phyloP scores from a whole-genome alignment of 208 protist genomes.

The Wallacemonas sp. region DNA sequence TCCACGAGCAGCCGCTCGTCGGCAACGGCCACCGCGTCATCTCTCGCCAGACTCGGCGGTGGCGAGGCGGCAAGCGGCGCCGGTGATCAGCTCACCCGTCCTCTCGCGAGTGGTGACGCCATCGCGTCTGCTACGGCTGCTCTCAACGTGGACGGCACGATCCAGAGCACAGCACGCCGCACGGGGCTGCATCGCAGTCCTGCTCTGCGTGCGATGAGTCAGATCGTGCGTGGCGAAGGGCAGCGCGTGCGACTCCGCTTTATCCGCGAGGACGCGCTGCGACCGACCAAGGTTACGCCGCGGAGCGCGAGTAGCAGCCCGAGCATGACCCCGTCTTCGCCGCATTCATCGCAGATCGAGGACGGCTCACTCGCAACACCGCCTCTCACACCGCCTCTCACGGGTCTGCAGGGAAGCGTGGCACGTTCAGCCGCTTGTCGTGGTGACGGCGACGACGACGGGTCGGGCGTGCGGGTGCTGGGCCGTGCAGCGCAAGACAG shows the following conservation, averaged over 20 bases:
- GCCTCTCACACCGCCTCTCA: neutral
- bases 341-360: neutral
- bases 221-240: constrained; percentile 26
- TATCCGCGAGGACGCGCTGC: neutral
- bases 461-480: too few species aligned
- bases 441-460: too few species aligned
- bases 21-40: constrained; percentile 2
- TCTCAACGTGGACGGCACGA: too few species aligned
- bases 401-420: too few species aligned
- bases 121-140: too few species aligned
- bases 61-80: too few species aligned
- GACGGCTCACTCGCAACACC: neutral
- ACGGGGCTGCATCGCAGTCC: neutral
- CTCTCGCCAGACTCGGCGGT: neutral
- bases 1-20: neutral
- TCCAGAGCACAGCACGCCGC: neutral
- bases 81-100: too few species aligned
- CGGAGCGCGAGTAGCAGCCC: neutral
- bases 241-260: constrained; percentile 37
- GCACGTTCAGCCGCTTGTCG: too few species aligned
- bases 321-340: neutral
- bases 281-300: neutral
- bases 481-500: too few species aligned
- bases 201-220: constrained; percentile 23
- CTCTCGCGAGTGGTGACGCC: too few species aligned